Conservation (phyloP, 805 yeast genomes). For the Ogataea pignaliae region DNA sequence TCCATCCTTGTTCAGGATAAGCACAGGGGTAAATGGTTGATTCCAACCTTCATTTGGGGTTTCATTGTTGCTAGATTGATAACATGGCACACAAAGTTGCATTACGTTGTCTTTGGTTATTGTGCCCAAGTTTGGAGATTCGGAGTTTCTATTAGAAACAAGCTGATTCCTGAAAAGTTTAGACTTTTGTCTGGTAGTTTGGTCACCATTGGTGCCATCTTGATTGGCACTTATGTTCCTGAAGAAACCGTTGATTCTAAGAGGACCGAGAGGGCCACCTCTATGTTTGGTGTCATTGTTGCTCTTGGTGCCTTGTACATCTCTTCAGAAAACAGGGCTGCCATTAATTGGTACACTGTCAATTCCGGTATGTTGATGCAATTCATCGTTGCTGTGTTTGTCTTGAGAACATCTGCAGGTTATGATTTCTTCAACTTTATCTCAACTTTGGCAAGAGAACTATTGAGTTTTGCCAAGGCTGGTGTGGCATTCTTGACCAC, state of each 20-base stretch:
- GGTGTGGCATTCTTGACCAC: conserved; percentile 59
- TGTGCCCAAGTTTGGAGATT: conserved; percentile 30
- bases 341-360: conserved; percentile 55
- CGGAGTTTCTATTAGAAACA: conserved; percentile 32
- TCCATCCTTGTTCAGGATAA: conserved; percentile 38
- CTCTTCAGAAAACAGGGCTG: conserved; percentile 42
- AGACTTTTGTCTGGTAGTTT: conserved; percentile 42
- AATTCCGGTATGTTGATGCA: conserved; percentile 58
- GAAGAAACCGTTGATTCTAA: conserved; percentile 41
- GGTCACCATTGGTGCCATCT: conserved; percentile 41
- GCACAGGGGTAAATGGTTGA: conserved; percentile 42
- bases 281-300: conserved; percentile 51
- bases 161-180: conserved; percentile 36
- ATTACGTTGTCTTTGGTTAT: conserved; percentile 13
- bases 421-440: conserved; percentile 60
- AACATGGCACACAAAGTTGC: conserved; percentile 35
- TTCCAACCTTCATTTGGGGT: conserved; percentile 40
- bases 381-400: conserved; percentile 55
- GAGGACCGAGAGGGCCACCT: conserved; percentile 50
- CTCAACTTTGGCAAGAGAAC: conserved; percentile 50
- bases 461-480: conserved; percentile 51
- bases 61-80: conserved; percentile 39
- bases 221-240: conserved; percentile 53
- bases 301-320: conserved; percentile 39
- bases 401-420: conserved; percentile 55